Evolutionary conservation across 371 early-diverging fungal genomes (phyloP).

Genomic region (Umbelopsis sp.): DNA sequence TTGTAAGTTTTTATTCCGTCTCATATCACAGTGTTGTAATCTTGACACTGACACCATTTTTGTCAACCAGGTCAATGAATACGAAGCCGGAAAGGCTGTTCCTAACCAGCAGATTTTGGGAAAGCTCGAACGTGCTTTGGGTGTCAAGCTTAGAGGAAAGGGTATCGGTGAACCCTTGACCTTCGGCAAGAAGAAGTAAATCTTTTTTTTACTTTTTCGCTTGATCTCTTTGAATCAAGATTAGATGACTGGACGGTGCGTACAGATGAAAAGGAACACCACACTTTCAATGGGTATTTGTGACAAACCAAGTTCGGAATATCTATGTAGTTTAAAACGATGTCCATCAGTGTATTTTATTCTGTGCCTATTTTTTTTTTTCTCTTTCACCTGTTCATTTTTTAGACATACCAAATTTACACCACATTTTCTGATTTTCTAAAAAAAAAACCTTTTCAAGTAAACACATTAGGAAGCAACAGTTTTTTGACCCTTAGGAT

Average conservation of each 20-base stretch:
- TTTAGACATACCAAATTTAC: conserved; percentile 9
- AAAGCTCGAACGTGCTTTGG: conserved; percentile 90
- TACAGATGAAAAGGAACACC: background rate
- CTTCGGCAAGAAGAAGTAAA: conserved; percentile 68
- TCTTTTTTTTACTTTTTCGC: background rate
- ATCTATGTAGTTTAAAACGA: conserved; percentile 3
- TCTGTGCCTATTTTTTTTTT: background rate
- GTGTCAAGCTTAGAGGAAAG: conserved; percentile 91
- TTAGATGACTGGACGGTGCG: conserved; percentile 16
- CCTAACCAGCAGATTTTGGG: conserved; percentile 92
- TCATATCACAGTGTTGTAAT: background rate
- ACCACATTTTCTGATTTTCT: background rate
- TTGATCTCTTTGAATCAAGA: conserved; percentile 6
- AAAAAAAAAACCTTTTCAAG: background rate
- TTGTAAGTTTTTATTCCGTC: conserved; percentile 40
- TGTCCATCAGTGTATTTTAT: background rate
- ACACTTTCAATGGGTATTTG: conserved; percentile 7
- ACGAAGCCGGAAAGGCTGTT: conserved; percentile 86
- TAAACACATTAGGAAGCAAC: no score
- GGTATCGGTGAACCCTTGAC: conserved; percentile 78
- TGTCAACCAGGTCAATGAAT: conserved; percentile 73
- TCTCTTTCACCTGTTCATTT: conserved; percentile 3
- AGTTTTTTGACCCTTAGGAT: no score
- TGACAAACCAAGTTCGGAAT: conserved; percentile 3
- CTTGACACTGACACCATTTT: no score